Percentiles rank a stretch among this genome's conserved stretches.
These are phyloP conservation scores for Stropharia rugosoannulata DNA, from an alignment of 768 basidiomycete species.

Conservation along the genomic window DNA sequence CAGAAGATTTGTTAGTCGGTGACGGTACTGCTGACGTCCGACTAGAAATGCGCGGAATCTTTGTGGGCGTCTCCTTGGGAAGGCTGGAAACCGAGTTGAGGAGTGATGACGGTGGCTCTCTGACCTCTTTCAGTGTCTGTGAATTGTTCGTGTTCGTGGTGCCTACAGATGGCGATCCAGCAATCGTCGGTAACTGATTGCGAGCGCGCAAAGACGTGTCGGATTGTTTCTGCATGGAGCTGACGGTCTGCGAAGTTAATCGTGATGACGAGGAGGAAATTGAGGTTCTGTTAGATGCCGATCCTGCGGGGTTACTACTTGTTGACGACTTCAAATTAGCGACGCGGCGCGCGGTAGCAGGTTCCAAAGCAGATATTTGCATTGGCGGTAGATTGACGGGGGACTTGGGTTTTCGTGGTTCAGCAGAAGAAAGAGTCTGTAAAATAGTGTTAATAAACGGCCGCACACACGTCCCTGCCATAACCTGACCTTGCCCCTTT, in stretches of 20 bases:
- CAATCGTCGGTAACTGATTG: slow-evolving; percentile 84
- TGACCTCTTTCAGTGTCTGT: slow-evolving; percentile 51
- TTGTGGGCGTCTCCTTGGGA: slow-evolving; percentile 85
- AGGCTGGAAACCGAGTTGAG: slow-evolving; percentile 51
- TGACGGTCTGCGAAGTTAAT: slow-evolving; percentile 78
- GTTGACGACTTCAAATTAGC: slow-evolving; percentile 71
- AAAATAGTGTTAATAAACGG: slow-evolving; percentile 12
- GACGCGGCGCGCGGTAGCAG: slow-evolving; percentile 80
- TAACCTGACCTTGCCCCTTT: slow-evolving; percentile 80
- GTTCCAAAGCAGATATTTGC: slow-evolving; percentile 84
- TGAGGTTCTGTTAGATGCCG: slow-evolving; percentile 32
- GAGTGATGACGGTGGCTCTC: slow-evolving; percentile 55
- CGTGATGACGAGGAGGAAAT: slow-evolving; percentile 58
- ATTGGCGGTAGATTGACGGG: slow-evolving; percentile 82
- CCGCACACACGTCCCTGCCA: not conserved
- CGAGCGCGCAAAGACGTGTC: slow-evolving; percentile 78
- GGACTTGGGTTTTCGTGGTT: slow-evolving; percentile 71
- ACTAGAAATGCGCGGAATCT: slow-evolving; percentile 91
- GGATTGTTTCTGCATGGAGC: slow-evolving; percentile 86
- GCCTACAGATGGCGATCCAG: slow-evolving; percentile 89
- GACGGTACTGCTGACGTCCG: slow-evolving; percentile 74
- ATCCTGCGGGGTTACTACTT: slow-evolving; percentile 42
- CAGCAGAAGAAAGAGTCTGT: slow-evolving; percentile 82
- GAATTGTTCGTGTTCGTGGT: slow-evolving; percentile 48
- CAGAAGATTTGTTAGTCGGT: slow-evolving; percentile 62